Base-by-base conservation (phyloP, 345 rosid species). In the Carallia pectinifolia region DNA sequence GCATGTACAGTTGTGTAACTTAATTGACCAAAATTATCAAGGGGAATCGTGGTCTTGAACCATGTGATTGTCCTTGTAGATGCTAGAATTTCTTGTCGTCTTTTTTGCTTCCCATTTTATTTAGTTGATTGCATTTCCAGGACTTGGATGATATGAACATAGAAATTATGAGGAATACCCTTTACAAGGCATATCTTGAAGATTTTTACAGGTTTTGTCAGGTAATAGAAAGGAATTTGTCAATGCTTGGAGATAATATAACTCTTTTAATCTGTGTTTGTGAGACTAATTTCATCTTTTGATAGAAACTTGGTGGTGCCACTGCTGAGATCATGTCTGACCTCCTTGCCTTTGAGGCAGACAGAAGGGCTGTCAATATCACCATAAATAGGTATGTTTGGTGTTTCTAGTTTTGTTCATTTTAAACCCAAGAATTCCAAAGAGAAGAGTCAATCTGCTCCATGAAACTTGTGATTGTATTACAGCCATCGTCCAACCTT, bases 141-240 rank as follows among this genome's bases (percentile, higher is more conserved):
- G 98, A 95, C 77, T 79, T 95, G 73, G 99, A 95, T 89, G 99
- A 92, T 82, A 92, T 92, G 97, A 92, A 92, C 80, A 92, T 92
- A 53, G 97, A 92, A 82, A 92, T 92, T 63, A 92, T 92, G 97
- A 87, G 97, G 85, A 92, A 92, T 65, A 92, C 97, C 6, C 96
- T 92, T 63, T 92, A 92, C 88, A 92, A 92, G 81, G 97, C 96
- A 31, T 92, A 90, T 81, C 98, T 95, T 62, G 98, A 95, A 80
- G 99, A 95, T 37, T 95, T 95, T 69, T 90, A 89, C 84, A 87
- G 81, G 88, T 95, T 95, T 80, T 95, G 99, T 72, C 96, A 89
- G 94, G 99, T 95, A 8, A 53, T 63, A 50, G 59, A 65, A 75
- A 62, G 29, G 19, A 58, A 67, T 37, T 10, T 52, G 19, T 66